These are phyloP conservation scores for Dothistroma pini DNA, from an alignment of 2,329 filamentous ascomycete genomes.

Conservation along the genomic window DNA sequence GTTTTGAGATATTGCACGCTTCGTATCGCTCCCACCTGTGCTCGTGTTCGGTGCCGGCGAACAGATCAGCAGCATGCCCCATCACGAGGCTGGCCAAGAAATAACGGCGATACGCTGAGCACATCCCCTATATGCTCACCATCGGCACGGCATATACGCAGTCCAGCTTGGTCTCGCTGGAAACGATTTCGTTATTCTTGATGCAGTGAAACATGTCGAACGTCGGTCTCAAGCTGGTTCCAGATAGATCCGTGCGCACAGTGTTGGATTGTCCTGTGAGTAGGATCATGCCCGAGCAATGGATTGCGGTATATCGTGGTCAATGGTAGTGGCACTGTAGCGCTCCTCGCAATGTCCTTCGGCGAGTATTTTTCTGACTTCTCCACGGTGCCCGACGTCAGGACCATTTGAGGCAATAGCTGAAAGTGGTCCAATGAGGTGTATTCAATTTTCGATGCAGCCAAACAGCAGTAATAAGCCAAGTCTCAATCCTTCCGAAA, in stretches of 20 bases:
- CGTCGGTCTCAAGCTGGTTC: not conserved
- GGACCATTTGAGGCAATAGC: not conserved
- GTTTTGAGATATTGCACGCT: not conserved
- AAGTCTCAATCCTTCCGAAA: not conserved
- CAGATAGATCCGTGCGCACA: not conserved
- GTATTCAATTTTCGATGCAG: not conserved
- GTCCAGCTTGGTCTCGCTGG: not conserved
- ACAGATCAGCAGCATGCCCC: not conserved
- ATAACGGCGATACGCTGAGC: not conserved
- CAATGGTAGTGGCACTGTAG: not conserved
- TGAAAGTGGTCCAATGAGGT: not conserved
- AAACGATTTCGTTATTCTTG: not conserved
- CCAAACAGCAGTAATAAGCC: not conserved
- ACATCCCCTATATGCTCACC: not conserved
- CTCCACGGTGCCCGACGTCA: not conserved
- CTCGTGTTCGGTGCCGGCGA: not conserved
- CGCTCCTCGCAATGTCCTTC: too few relatives aligned
- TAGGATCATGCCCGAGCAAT: not conserved
- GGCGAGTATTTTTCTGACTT: not conserved
- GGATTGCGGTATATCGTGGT: not conserved
- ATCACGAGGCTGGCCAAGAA: not conserved
- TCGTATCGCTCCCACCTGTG: not conserved
- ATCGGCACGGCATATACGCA: not conserved
- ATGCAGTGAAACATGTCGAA: not conserved
- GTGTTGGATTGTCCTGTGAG: not conserved